Evolutionary conservation across 2,329 filamentous ascomycete genomes (phyloP).

Genomic region (Aspergillus latus): DNA sequence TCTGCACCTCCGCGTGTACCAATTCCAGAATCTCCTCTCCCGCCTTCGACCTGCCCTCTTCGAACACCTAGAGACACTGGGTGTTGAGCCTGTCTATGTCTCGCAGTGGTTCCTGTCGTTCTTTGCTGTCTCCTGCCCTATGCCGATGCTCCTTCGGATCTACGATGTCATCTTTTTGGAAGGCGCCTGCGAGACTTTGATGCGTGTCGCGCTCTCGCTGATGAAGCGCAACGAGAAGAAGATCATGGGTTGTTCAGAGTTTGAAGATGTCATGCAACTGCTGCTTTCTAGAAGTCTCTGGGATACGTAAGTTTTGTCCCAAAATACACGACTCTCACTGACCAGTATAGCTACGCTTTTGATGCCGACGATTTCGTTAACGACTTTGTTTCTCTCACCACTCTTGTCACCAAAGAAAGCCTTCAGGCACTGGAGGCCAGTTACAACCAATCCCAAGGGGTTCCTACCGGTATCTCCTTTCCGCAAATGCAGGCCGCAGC

Average conservation of each 20-base stretch:
- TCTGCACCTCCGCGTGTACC: conserved; percentile 91
- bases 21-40: conserved; percentile 84
- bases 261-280: conserved; percentile 95
- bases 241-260: conserved; percentile 77
- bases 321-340: conserved; percentile 3
- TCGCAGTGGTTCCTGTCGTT: conserved; percentile 99
- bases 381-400: conserved; percentile 88
- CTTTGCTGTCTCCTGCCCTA: conserved; percentile 91
- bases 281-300: conserved; percentile 85
- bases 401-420: conserved; percentile 79
- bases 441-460: conserved; percentile 73
- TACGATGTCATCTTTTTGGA: conserved; percentile 98
- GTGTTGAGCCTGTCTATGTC: conserved; percentile 90
- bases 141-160: conserved; percentile 96
- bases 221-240: conserved; percentile 93
- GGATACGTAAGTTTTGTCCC: conserved; percentile 66
- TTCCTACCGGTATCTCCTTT: conserved; percentile 52
- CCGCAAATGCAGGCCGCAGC: conserved; percentile 70
- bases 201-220: conserved; percentile 92
- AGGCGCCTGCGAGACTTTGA: conserved; percentile 93
- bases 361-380: conserved; percentile 92
- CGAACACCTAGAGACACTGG: conserved; percentile 75
- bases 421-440: conserved; percentile 76
- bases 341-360: conserved; percentile 62
- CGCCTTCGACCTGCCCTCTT: conserved; percentile 76